Evolutionary conservation across 1,139 yeast genomes (phyloP).

Genomic region (Geotrichum histeridarum): DNA sequence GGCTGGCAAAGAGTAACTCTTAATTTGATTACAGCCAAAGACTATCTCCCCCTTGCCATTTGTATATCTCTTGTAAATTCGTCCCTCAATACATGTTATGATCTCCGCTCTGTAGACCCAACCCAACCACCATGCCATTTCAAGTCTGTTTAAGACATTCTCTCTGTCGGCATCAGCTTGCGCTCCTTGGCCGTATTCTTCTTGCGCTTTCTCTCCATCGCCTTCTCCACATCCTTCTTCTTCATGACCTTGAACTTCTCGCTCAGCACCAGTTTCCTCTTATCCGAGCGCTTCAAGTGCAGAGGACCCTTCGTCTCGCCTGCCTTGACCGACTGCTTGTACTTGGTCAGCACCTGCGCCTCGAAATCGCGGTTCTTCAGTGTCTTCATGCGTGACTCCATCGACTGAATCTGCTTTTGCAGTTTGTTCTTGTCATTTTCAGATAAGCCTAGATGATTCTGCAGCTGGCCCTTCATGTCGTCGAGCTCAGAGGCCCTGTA

Average conservation of each 20-base stretch:
- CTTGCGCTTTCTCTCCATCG: constrained; percentile 90
- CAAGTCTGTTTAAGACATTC: constrained; percentile 23
- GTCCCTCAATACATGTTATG: neutral
- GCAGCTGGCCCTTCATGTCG: constrained; percentile 53
- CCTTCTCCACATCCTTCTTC: constrained; percentile 75
- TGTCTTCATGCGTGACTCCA: constrained; percentile 72
- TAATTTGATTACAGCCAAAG: neutral
- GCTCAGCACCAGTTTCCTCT: constrained; percentile 77
- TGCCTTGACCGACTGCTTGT: constrained; percentile 46
- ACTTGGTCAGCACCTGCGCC: constrained; percentile 49
- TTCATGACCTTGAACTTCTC: constrained; percentile 86
- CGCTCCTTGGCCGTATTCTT: constrained; percentile 89
- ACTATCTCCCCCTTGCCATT: neutral
- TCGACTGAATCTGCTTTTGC: constrained; percentile 46
- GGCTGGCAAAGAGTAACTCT: neutral
- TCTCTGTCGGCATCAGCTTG: constrained; percentile 51
- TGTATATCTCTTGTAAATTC: neutral
- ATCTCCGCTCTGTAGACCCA: neutral
- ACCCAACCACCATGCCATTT: neutral
- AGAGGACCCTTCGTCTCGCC: constrained; percentile 50
- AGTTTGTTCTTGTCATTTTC: constrained; percentile 52
- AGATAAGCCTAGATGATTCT: constrained; percentile 32
- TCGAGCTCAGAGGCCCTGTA: constrained; percentile 64
- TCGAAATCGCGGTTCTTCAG: constrained; percentile 74
- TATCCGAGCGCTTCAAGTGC: constrained; percentile 71